A percentile compares a stretch with the other conserved stretches of the same genome.
These are phyloP conservation scores for Saccharomyces pastorianus DNA, from an alignment of 1,139 yeast genomes.

Conservation along the genomic window DNA sequence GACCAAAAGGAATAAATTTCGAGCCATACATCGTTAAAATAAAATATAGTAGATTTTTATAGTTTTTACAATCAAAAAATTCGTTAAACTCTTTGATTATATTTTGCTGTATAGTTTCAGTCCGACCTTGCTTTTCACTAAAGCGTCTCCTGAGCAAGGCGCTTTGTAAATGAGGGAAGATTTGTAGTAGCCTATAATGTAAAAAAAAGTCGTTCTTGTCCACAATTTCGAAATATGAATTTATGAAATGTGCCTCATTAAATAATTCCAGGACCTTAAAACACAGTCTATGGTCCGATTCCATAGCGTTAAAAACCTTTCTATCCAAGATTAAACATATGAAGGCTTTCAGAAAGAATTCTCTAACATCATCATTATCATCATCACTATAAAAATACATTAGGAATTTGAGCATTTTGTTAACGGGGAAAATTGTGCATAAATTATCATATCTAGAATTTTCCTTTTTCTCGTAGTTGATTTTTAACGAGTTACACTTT, in stretches of 20 bases:
- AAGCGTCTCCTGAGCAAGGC: slow-evolving; percentile 12
- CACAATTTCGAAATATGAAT: slow-evolving; percentile 14
- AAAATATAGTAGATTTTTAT: slow-evolving; percentile 21
- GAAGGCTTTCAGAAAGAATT: slow-evolving; percentile 11
- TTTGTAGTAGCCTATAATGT: slow-evolving; percentile 19
- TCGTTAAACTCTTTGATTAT: slow-evolving; percentile 17
- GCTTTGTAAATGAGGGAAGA: slow-evolving; percentile 17
- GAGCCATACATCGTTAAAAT: slow-evolving; percentile 21
- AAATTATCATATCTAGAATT: slow-evolving; percentile 16
- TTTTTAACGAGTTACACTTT: slow-evolving; percentile 4
- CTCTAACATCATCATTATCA: not conserved
- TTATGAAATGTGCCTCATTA: slow-evolving; percentile 4
- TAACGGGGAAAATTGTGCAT: slow-evolving; percentile 18
- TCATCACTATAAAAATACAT: slow-evolving; percentile 8
- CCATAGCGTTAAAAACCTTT: slow-evolving; percentile 21
- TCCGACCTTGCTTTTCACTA: slow-evolving; percentile 1
- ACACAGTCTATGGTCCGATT: slow-evolving; percentile 16
- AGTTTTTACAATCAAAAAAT: slow-evolving; percentile 16
- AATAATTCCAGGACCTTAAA: slow-evolving; percentile 1
- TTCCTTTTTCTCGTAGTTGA: slow-evolving; percentile 4
- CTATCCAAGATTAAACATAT: slow-evolving; percentile 24
- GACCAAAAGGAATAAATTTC: slow-evolving; percentile 15
- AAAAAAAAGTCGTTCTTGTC: slow-evolving; percentile 18
- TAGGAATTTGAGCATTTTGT: slow-evolving; percentile 13
- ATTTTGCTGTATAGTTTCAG: not conserved